A percentile compares a stretch with the other conserved stretches of the same genome.
phyloP scores from a whole-genome alignment of 192 early-diverging fungal genomes.

The Podochytrium sp. region DNA sequence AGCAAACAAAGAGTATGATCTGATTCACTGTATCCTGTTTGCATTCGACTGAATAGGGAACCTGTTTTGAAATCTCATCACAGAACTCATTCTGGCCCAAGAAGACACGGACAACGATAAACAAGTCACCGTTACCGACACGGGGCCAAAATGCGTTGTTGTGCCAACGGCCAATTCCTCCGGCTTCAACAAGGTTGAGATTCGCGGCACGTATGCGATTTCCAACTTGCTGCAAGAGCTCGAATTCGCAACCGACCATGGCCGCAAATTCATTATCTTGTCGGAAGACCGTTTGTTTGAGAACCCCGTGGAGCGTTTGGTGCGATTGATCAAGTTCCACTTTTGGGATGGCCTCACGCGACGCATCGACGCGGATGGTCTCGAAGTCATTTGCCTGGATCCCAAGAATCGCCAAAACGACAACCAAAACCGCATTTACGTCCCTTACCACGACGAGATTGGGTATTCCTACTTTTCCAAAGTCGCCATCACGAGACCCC shows the following conservation, averaged over 20 bases:
- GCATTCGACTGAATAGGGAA: neutral
- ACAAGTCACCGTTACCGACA: slow-evolving; percentile 93
- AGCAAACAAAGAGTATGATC: slow-evolving; percentile 77
- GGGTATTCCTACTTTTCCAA: slow-evolving; percentile 80
- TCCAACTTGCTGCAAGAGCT: slow-evolving; percentile 96
- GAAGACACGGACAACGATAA: slow-evolving; percentile 95
- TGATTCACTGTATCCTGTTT: slow-evolving; percentile 21
- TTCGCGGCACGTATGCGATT: slow-evolving; percentile 94
- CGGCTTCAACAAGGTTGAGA: slow-evolving; percentile 85
- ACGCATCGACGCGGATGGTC: slow-evolving; percentile 69
- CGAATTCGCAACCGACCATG: slow-evolving; percentile 85
- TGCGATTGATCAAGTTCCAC: slow-evolving; percentile 85
- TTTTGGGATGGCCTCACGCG: slow-evolving; percentile 97
- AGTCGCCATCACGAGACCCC: slow-evolving; percentile 55
- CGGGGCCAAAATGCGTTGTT: slow-evolving; percentile 86
- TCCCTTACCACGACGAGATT: slow-evolving; percentile 80
- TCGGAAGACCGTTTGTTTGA: slow-evolving; percentile 90
- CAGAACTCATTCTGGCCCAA: slow-evolving; percentile 74
- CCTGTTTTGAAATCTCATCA: neutral
- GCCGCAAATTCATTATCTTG: slow-evolving; percentile 83
- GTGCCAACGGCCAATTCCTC: slow-evolving; percentile 85
- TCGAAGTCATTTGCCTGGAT: slow-evolving; percentile 90
- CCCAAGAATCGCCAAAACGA: slow-evolving; percentile 85
- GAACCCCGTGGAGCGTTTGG: slow-evolving; percentile 90
- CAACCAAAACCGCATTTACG: slow-evolving; percentile 86